phyloP scores from a whole-genome alignment of 495 filamentous ascomycete species.

The Hypoxylon crocopeplum region DNA sequence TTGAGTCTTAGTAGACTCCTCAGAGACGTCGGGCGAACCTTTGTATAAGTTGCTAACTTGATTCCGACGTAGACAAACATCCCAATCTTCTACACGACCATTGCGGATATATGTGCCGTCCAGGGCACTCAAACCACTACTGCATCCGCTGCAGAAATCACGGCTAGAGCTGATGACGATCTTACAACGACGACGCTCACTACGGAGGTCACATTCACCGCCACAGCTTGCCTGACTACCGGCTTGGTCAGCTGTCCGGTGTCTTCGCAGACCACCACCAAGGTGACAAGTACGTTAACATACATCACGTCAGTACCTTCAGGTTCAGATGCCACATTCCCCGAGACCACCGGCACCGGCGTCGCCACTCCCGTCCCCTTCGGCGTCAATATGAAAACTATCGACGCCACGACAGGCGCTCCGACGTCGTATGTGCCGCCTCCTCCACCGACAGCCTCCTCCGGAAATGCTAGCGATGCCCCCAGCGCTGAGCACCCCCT shows the following conservation, averaged over 20 bases:
- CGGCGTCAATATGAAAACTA: slow-evolving; percentile 43
- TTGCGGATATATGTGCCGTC: slow-evolving; percentile 55
- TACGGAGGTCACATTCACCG: slow-evolving; percentile 46
- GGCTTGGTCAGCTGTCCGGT: slow-evolving; percentile 55
- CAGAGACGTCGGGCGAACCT: background rate
- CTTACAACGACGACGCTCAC: slow-evolving; percentile 47
- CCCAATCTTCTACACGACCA: slow-evolving; percentile 61
- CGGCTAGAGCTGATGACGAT: slow-evolving; percentile 36
- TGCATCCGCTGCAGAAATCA: slow-evolving; percentile 36
- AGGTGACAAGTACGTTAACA: slow-evolving; percentile 41
- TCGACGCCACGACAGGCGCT: slow-evolving; percentile 47
- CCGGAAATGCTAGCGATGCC: background rate
- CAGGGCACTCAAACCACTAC: slow-evolving; percentile 28
- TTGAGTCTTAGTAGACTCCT: too few species aligned
- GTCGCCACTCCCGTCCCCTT: slow-evolving; percentile 47
- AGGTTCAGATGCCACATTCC: slow-evolving; percentile 46
- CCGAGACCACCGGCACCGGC: slow-evolving; percentile 37
- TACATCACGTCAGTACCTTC: slow-evolving; percentile 46
- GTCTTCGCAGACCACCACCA: slow-evolving; percentile 50
- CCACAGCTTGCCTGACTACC: slow-evolving; percentile 45
- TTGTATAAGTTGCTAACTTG: background rate
- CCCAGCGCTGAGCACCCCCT: slow-evolving; percentile 17
- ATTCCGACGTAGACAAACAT: slow-evolving; percentile 42
- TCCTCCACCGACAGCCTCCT: slow-evolving; percentile 20
- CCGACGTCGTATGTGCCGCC: slow-evolving; percentile 43